Conservation (phyloP, 768 basidiomycete genomes). For the Tulasnella sp. region DNA sequence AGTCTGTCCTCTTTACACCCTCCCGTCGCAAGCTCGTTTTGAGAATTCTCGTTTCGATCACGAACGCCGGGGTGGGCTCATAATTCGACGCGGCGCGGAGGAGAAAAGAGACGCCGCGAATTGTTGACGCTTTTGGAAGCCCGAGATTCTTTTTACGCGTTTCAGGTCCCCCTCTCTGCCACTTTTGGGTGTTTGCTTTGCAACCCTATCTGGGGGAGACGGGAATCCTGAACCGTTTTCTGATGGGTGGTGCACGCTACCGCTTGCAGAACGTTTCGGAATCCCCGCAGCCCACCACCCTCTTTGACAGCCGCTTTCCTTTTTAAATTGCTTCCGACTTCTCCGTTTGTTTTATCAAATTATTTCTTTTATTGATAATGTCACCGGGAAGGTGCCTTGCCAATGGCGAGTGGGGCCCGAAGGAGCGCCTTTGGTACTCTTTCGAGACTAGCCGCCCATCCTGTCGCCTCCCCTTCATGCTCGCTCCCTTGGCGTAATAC, state of each 20-base stretch:
- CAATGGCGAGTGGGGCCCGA: background rate
- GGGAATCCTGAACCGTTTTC: background rate
- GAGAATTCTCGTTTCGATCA: background rate
- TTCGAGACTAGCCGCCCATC: background rate
- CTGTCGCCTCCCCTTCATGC: no score
- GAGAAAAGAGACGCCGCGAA: background rate
- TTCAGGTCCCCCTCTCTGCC: background rate
- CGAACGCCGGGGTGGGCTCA: background rate
- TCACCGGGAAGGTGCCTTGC: background rate
- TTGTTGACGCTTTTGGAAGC: background rate
- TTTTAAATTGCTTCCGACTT: background rate
- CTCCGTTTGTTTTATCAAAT: background rate
- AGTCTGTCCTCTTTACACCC: background rate
- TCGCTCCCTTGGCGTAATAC: background rate
- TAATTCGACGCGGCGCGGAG: background rate
- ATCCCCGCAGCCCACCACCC: background rate
- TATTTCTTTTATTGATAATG: background rate
- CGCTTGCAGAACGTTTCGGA: background rate
- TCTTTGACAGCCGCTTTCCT: background rate
- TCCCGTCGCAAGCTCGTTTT: background rate
- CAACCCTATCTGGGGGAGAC: background rate
- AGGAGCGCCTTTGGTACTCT: background rate
- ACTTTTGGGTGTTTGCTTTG: background rate
- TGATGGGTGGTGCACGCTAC: background rate
- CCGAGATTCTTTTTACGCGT: background rate